Evolutionary conservation across 345 rosid species (phyloP).

Genomic region (Nephelium lappaceum): DNA sequence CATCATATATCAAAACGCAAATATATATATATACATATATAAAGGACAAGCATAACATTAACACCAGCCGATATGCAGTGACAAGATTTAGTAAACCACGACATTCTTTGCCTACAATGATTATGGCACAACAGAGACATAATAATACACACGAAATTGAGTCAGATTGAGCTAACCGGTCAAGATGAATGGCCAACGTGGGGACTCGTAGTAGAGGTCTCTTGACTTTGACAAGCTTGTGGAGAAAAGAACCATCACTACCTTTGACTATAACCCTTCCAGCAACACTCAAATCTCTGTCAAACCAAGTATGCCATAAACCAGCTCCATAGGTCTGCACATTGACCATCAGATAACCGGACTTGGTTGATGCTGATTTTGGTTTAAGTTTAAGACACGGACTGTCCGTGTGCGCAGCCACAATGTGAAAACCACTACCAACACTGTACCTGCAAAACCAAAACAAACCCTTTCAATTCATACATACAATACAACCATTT

Average conservation of each 20-base stretch:
- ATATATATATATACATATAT: no score
- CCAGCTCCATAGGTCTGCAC: conserved; percentile 98
- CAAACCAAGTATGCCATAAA: conserved; percentile 99
- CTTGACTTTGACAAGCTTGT: conserved; percentile 80
- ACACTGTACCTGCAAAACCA: conserved; percentile 63
- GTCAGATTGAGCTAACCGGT: conserved; percentile 48
- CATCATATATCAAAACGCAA: not conserved
- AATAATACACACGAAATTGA: not conserved
- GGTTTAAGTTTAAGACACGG: conserved; percentile 96
- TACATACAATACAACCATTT: not conserved
- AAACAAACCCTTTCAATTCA: not conserved
- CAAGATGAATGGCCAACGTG: conserved; percentile 91
- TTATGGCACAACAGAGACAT: not conserved
- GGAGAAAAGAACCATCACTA: conserved; percentile 66
- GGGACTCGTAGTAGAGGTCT: conserved; percentile 87
- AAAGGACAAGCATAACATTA: not conserved
- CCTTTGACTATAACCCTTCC: conserved; percentile 83
- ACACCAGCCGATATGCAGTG: not conserved
- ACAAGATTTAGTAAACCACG: not conserved
- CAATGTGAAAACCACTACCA: conserved; percentile 84
- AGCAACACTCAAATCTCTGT: conserved; percentile 93
- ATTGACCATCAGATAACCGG: conserved; percentile 85
- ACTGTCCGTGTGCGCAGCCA: conserved; percentile 97
- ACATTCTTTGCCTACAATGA: not conserved
- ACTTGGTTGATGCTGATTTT: conserved; percentile 81